Percentiles rank a stretch among this genome's conserved stretches.
Conservation (phyloP, 2,329 filamentous ascomycete genomes). For the Ascochyta viciae-villosae region DNA sequence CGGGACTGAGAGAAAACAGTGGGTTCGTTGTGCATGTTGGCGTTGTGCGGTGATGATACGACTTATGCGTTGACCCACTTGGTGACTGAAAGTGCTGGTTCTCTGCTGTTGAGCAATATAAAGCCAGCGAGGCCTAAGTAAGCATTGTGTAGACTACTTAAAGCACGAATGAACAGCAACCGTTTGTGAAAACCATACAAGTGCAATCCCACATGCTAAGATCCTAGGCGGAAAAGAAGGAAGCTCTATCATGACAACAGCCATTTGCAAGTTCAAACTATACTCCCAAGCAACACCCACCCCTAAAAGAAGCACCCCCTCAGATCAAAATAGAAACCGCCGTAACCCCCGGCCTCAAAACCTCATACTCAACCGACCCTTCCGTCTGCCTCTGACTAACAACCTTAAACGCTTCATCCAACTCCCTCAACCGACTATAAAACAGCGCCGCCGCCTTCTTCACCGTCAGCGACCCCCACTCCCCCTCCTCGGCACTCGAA, state of each 20-base stretch:
- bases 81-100: too few relatives aligned
- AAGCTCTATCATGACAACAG: too few relatives aligned
- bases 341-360: constrained; percentile 12
- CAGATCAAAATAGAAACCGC: constrained; percentile 19
- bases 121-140: too few relatives aligned
- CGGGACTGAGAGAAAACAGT: constrained; percentile 65
- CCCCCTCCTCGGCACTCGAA: constrained; percentile 3
- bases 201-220: too few relatives aligned
- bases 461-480: constrained; percentile 7
- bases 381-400: constrained; percentile 13
- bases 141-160: too few relatives aligned
- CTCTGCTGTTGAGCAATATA: too few relatives aligned
- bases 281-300: too few relatives aligned
- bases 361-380: constrained; percentile 15
- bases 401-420: constrained; percentile 6
- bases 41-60: constrained; percentile 27
- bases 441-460: constrained; percentile 12
- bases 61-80: too few relatives aligned
- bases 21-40: constrained; percentile 88
- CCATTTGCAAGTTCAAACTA: too few relatives aligned
- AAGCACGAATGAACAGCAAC: too few relatives aligned
- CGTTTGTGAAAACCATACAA: too few relatives aligned
- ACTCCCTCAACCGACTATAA: constrained; percentile 13
- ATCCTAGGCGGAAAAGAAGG: too few relatives aligned
- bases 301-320: not conserved